A percentile compares a stretch with the other conserved stretches of the same genome.
Conservation (phyloP, 179 eudicot genomes). For the Sideroxylon spinosum region DNA sequence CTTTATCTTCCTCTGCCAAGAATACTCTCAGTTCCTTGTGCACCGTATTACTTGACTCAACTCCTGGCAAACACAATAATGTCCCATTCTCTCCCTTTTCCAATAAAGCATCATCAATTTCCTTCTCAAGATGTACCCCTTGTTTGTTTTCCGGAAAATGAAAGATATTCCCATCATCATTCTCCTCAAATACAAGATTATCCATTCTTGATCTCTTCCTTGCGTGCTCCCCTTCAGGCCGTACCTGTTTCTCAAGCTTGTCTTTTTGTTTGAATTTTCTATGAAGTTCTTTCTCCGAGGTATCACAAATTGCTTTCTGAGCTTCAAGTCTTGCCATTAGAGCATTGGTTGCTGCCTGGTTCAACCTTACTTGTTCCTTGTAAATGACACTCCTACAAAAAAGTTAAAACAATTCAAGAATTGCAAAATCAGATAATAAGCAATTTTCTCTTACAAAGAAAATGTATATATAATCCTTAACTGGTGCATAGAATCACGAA, state of each 20-base stretch:
- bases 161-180: slow-evolving; percentile 31
- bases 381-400: slow-evolving; percentile 74
- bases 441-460: no score
- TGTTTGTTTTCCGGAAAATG: slow-evolving; percentile 29
- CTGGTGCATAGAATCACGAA: slow-evolving; percentile 96
- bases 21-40: slow-evolving; percentile 74
- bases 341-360: slow-evolving; percentile 79
- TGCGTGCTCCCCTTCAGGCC: slow-evolving; percentile 51
- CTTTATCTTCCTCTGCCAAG: slow-evolving; percentile 75
- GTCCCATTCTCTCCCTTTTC: slow-evolving; percentile 31
- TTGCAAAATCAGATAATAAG: background rate
- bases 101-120: slow-evolving; percentile 21
- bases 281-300: slow-evolving; percentile 75
- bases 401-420: background rate
- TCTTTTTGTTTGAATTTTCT: slow-evolving; percentile 58
- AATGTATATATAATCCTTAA: slow-evolving; percentile 37
- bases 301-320: slow-evolving; percentile 73
- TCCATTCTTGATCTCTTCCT: slow-evolving; percentile 75
- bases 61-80: slow-evolving; percentile 31
- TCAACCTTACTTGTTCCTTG: slow-evolving; percentile 76
- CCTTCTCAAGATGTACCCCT: slow-evolving; percentile 22
- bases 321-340: slow-evolving; percentile 94
- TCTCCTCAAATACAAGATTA: slow-evolving; percentile 41
- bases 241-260: slow-evolving; percentile 63
- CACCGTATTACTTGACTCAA: slow-evolving; percentile 15